Conservation (phyloP, 2,329 filamentous ascomycete species). For the Corynespora cassiicola region DNA sequence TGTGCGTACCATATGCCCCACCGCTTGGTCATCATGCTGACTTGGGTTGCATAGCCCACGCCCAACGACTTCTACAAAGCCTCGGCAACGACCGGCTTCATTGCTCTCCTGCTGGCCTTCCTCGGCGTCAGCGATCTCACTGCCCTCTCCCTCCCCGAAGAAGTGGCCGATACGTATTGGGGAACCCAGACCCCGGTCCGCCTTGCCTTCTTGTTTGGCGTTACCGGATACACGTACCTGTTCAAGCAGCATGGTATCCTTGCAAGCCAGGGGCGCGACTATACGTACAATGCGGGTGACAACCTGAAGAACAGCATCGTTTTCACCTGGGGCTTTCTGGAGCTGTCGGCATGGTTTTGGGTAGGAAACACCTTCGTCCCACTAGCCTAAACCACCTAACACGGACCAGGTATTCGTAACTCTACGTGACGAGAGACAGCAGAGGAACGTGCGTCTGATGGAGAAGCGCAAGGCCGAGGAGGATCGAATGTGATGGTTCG, state of each 20-base stretch:
- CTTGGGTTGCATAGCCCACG: conserved; percentile 58
- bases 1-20: conserved; percentile 56
- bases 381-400: too few species aligned
- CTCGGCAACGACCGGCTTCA: conserved; percentile 70
- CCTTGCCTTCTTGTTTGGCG: conserved; percentile 65
- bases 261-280: conserved; percentile 33
- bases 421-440: conserved; percentile 43
- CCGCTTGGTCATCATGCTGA: background rate
- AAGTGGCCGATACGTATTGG: conserved; percentile 54
- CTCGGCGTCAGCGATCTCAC: conserved; percentile 57
- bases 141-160: conserved; percentile 52
- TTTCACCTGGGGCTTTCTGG: conserved; percentile 84
- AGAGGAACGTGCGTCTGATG: conserved; percentile 34
- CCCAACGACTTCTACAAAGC: conserved; percentile 72
- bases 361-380: too few species aligned
- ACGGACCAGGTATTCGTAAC: conserved; percentile 37
- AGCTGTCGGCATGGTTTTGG: conserved; percentile 89
- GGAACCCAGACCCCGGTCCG: conserved; percentile 66
- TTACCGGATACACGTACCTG: conserved; percentile 70
- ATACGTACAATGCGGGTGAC: conserved; percentile 54
- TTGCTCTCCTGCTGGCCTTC: conserved; percentile 74
- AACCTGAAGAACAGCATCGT: conserved; percentile 82
- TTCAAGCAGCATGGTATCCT: conserved; percentile 62
- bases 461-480: conserved; percentile 41
- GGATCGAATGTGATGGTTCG: conserved; percentile 25